Percentiles rank a stretch among this genome's conserved stretches.
Conservation (phyloP, 257 asterid species). For the Apocynum venetum region DNA sequence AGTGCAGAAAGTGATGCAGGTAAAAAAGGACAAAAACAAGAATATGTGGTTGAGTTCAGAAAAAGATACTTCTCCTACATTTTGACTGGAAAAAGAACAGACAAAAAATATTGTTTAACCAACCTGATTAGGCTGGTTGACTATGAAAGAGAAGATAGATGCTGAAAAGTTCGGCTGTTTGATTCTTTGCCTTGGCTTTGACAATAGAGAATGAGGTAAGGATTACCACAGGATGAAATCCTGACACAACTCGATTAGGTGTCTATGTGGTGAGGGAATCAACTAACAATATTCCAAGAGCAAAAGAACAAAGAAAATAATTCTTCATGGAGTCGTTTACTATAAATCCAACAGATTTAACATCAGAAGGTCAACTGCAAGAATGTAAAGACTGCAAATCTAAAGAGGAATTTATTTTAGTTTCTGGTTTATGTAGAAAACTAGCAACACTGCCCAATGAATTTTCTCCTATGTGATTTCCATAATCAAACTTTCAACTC, state of each 20-base stretch:
- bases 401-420: background rate
- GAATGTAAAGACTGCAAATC: too few species aligned
- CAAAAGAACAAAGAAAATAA: too few species aligned
- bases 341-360: too few species aligned
- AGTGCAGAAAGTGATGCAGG: background rate
- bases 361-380: too few species aligned
- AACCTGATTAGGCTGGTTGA: too few species aligned
- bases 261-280: background rate
- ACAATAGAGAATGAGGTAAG: background rate
- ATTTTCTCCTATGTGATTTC: background rate
- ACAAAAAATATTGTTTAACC: background rate
- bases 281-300: too few species aligned
- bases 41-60: background rate
- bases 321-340: too few species aligned
- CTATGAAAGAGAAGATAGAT: background rate
- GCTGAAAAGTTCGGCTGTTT: background rate
- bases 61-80: background rate
- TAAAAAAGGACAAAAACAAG: background rate
- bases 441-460: background rate
- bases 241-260: background rate
- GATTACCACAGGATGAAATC: background rate
- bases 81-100: background rate
- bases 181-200: background rate
- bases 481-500: too few species aligned
- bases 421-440: background rate